Evolutionary conservation across 768 basidiomycete genomes (phyloP).

Genomic region (Antrodiella citrinella): DNA sequence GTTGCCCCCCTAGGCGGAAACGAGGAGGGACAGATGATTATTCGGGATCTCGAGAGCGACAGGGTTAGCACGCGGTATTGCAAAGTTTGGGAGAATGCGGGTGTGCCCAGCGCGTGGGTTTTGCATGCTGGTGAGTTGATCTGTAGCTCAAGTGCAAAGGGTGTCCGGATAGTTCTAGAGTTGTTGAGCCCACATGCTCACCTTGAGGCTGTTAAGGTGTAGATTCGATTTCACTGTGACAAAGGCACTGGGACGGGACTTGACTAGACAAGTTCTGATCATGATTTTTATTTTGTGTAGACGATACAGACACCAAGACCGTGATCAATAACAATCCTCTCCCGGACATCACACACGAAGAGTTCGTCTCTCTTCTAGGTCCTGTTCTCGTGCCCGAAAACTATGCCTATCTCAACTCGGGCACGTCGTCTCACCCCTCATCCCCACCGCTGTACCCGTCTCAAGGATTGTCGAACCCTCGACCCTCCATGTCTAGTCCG

Average conservation of each 20-base stretch:
- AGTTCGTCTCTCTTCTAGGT: slow-evolving; percentile 72
- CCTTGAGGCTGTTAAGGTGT: not conserved
- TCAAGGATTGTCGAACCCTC: slow-evolving; percentile 22
- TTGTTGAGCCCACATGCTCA: not conserved
- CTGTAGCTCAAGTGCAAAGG: not conserved
- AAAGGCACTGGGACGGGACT: too few species aligned
- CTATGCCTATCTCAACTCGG: slow-evolving; percentile 35
- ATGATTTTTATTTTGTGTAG: slow-evolving; percentile 23
- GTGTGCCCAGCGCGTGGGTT: slow-evolving; percentile 79
- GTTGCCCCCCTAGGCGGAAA: slow-evolving; percentile 70
- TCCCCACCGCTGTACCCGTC: slow-evolving; percentile 15
- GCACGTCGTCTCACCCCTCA: slow-evolving; percentile 11
- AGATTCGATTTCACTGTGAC: too few species aligned
- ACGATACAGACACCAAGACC: slow-evolving; percentile 51
- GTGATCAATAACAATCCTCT: slow-evolving; percentile 85
- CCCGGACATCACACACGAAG: slow-evolving; percentile 81
- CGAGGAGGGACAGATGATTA: slow-evolving; percentile 56
- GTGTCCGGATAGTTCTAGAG: not conserved
- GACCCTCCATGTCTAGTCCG: slow-evolving; percentile 19
- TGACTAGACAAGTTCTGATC: not conserved
- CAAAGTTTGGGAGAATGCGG: slow-evolving; percentile 63
- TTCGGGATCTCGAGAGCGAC: slow-evolving; percentile 55
- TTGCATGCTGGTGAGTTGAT: slow-evolving; percentile 52
- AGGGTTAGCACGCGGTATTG: slow-evolving; percentile 67
- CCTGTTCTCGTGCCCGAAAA: slow-evolving; percentile 82